These are phyloP conservation scores for Kregervanrija pseudodelftensis DNA, from an alignment of 805 yeast species.

Conservation along the genomic window DNA sequence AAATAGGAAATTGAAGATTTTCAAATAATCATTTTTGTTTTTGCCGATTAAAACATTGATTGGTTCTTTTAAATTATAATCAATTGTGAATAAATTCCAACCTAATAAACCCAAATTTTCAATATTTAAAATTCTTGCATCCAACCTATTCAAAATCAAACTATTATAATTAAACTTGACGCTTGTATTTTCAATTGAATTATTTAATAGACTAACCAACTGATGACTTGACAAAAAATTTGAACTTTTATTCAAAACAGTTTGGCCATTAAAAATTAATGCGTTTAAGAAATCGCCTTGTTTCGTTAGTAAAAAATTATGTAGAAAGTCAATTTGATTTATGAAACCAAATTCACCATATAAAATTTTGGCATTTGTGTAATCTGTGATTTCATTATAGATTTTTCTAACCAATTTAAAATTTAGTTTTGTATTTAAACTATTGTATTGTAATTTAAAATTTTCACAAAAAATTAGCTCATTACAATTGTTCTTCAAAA, in stretches of 20 bases:
- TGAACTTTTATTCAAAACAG: constrained; percentile 54
- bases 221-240: constrained; percentile 56
- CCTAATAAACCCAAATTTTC: constrained; percentile 59
- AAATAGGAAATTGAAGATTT: constrained; percentile 84
- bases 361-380: constrained; percentile 18
- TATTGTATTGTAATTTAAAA: too few species aligned
- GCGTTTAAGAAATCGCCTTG: constrained; percentile 78
- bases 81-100: constrained; percentile 90
- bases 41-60: constrained; percentile 48
- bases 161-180: constrained; percentile 31
- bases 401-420: too few species aligned
- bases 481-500: constrained; percentile 55
- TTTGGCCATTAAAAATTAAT: constrained; percentile 48
- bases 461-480: constrained; percentile 33
- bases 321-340: constrained; percentile 53
- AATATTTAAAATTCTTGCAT: constrained; percentile 74
- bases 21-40: constrained; percentile 54
- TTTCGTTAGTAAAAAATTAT: constrained; percentile 61
- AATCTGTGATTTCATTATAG: too few species aligned
- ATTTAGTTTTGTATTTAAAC: too few species aligned
- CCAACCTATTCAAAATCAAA: constrained; percentile 48
- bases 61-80: constrained; percentile 51
- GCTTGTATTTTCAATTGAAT: constrained; percentile 54
- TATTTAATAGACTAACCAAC: constrained; percentile 55
- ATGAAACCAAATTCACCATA: constrained; percentile 31